phyloP scores from a whole-genome alignment of 1,284 basidiomycete genomes.

The Naganishia sp. region DNA sequence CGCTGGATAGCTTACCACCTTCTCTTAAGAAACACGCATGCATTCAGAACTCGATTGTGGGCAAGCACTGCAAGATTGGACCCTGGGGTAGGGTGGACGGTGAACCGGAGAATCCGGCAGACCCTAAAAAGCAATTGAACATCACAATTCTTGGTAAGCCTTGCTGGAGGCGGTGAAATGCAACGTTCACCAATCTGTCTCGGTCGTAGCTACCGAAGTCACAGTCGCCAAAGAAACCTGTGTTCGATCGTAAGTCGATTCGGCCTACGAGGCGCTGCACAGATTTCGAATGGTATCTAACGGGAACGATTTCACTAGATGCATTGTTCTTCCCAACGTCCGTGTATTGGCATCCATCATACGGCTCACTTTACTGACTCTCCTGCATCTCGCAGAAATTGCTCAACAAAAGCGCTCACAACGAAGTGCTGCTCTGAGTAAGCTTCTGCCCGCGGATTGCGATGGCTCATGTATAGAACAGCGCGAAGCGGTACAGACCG shows the following conservation, averaged over 20 bases:
- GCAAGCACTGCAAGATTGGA: slow-evolving; percentile 50
- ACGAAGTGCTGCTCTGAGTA: slow-evolving; percentile 57
- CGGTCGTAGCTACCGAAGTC: slow-evolving; percentile 53
- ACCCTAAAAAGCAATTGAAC: slow-evolving; percentile 53
- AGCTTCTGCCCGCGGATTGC: no score
- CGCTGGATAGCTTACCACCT: background rate
- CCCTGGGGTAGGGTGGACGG: slow-evolving; percentile 59
- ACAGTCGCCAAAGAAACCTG: slow-evolving; percentile 53
- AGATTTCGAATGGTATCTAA: background rate
- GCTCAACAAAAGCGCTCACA: slow-evolving; percentile 52
- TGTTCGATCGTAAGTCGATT: slow-evolving; percentile 41
- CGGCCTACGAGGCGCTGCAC: slow-evolving; percentile 35
- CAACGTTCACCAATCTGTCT: background rate
- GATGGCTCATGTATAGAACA: no score
- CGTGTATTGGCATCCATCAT: slow-evolving; percentile 25
- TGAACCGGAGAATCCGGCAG: slow-evolving; percentile 49
- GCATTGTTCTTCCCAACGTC: slow-evolving; percentile 58
- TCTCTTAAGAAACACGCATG: slow-evolving; percentile 52
- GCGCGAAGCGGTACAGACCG: no score
- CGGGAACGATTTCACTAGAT: slow-evolving; percentile 38
- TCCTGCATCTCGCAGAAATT: slow-evolving; percentile 48
- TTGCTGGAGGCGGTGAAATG: background rate
- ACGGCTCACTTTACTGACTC: background rate
- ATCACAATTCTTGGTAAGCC: slow-evolving; percentile 56
- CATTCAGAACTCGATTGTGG: slow-evolving; percentile 57